Evolutionary conservation across 2,329 filamentous ascomycete genomes (phyloP).

Genomic region (Colletotrichum neosansevieriae): DNA sequence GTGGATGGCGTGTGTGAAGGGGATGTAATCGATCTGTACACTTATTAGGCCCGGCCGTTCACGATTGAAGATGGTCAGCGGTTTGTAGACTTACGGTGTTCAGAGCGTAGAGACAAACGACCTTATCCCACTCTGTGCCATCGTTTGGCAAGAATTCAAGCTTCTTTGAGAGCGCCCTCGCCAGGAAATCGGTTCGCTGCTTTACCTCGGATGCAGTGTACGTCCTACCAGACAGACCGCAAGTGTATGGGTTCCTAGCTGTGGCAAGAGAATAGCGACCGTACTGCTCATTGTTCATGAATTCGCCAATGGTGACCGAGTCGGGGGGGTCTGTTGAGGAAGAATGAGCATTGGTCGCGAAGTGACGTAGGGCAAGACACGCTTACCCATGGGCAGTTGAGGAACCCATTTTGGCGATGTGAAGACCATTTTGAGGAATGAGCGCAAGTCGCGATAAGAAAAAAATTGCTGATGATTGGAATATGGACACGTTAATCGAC

Average conservation of each 20-base stretch:
- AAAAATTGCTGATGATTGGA: background rate
- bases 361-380: constrained; percentile 9
- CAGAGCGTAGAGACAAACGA: constrained; percentile 80
- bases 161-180: constrained; percentile 76
- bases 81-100: constrained; percentile 72
- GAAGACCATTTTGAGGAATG: constrained; percentile 62
- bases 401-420: constrained; percentile 72
- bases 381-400: constrained; percentile 65
- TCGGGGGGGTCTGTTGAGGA: constrained; percentile 71
- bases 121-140: constrained; percentile 85
- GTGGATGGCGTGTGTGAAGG: constrained; percentile 80
- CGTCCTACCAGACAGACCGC: constrained; percentile 77
- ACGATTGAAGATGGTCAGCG: background rate
- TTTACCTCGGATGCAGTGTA: constrained; percentile 74
- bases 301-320: constrained; percentile 79
- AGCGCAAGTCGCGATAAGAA: no score
- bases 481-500: background rate
- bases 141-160: constrained; percentile 77
- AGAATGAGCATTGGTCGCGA: constrained; percentile 19
- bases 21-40: constrained; percentile 77
- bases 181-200: constrained; percentile 74
- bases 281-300: constrained; percentile 79
- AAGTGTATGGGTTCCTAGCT: constrained; percentile 80
- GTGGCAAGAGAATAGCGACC: constrained; percentile 73
- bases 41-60: background rate